Conservation (phyloP, 352 stramenopile species). For the Globisporangium emineosum region DNA sequence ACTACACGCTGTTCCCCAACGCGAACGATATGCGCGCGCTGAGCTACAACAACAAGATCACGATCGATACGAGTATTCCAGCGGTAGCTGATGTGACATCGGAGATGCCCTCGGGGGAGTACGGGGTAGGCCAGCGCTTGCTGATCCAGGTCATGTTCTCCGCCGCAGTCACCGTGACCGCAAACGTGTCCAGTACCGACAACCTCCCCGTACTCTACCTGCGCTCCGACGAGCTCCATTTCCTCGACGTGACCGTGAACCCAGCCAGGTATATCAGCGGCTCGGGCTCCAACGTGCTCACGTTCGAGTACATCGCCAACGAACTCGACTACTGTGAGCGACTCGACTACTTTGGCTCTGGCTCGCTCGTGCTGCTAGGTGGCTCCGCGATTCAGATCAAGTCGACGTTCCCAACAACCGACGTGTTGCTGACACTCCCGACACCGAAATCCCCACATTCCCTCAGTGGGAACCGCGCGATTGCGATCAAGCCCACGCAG, state of each 20-base stretch:
- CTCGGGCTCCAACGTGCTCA: constrained; percentile 41
- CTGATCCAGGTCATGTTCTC: constrained; percentile 53
- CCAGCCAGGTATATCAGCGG: constrained; percentile 49
- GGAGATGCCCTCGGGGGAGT: constrained; percentile 44
- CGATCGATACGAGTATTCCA: constrained; percentile 49
- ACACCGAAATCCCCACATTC: constrained; percentile 34
- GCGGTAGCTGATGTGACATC: constrained; percentile 40
- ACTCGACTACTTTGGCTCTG: constrained; percentile 59
- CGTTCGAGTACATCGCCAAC: constrained; percentile 50
- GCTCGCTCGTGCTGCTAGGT: constrained; percentile 38
- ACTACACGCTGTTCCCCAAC: constrained; percentile 53
- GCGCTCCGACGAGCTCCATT: constrained; percentile 51
- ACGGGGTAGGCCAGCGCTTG: constrained; percentile 56
- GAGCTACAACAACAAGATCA: constrained; percentile 57
- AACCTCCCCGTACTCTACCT: constrained; percentile 35
- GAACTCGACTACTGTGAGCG: constrained; percentile 53
- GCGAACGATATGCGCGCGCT: constrained; percentile 39
- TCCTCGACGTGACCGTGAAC: constrained; percentile 32
- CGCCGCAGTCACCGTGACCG: constrained; percentile 34
- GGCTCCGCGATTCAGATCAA: constrained; percentile 35
- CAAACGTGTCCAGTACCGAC: constrained; percentile 2
- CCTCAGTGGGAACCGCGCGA: constrained; percentile 40
- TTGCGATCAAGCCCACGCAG: constrained; percentile 54
- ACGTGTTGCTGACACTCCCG: constrained; percentile 47
- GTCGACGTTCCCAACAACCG: constrained; percentile 42